Conservation (phyloP, 148 eudicot species). For the Talinum fruticosum region DNA sequence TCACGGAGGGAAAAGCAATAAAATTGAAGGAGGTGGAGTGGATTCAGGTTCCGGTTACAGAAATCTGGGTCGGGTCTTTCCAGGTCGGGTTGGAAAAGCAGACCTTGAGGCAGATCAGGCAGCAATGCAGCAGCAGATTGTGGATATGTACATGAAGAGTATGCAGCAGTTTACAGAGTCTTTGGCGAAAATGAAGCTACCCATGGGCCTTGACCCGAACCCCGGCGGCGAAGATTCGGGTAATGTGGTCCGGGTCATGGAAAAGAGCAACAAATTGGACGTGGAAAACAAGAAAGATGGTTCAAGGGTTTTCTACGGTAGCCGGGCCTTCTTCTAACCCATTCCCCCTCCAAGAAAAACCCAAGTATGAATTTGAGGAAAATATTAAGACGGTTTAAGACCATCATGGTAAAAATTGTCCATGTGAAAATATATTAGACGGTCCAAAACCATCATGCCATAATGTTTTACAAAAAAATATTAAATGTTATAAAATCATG, state of each 20-base stretch:
- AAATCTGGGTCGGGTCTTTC: slow-evolving; percentile 23
- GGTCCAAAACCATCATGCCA: neutral
- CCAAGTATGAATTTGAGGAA: too few species aligned
- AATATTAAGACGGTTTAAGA: neutral
- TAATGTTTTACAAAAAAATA: neutral
- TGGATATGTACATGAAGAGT: slow-evolving; percentile 79
- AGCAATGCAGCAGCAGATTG: slow-evolving; percentile 77
- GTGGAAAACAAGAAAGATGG: slow-evolving; percentile 48
- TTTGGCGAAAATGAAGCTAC: slow-evolving; percentile 76
- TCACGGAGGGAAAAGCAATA: slow-evolving; percentile 19
- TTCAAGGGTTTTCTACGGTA: slow-evolving; percentile 76
- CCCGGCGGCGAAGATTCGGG: slow-evolving; percentile 23
- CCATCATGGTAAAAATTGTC: neutral
- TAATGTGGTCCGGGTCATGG: slow-evolving; percentile 29
- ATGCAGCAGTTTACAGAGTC: slow-evolving; percentile 84
- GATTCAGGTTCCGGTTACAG: slow-evolving; percentile 11
- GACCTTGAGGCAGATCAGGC: slow-evolving; percentile 56
- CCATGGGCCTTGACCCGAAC: slow-evolving; percentile 54
- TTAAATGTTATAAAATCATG: neutral
- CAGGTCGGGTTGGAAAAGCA: slow-evolving; percentile 30
- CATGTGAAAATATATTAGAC: neutral
- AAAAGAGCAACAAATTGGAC: slow-evolving; percentile 29
- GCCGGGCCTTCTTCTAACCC: slow-evolving; percentile 72
- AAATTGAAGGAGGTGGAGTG: slow-evolving; percentile 24
- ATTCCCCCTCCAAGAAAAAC: too few species aligned